These are phyloP conservation scores for Naganishia randhawae DNA, from an alignment of 768 basidiomycete genomes.

Conservation along the genomic window DNA sequence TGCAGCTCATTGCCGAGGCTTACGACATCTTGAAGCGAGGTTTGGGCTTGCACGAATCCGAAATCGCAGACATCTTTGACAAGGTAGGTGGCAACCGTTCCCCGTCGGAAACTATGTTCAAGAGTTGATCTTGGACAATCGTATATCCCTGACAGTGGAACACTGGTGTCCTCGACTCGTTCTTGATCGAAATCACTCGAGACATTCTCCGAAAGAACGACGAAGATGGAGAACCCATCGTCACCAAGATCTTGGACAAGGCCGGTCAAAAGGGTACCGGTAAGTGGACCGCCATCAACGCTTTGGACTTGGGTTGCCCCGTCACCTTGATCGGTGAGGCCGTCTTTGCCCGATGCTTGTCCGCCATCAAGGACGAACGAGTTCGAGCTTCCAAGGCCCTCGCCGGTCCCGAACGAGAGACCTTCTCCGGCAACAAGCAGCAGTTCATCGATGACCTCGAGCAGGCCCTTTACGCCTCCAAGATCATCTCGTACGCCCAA, in stretches of 20 bases:
- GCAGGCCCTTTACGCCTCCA: conserved; percentile 97
- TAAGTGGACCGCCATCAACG: conserved; percentile 96
- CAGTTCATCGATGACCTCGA: conserved; percentile 99
- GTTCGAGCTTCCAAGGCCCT: conserved; percentile 85
- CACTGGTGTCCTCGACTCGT: conserved; percentile 98
- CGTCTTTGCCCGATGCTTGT: conserved; percentile 96
- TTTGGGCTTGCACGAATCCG: conserved; percentile 74
- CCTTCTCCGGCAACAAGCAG: conserved; percentile 95
- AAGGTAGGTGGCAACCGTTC: conserved; percentile 49
- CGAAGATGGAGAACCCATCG: conserved; percentile 83
- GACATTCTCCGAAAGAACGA: conserved; percentile 97
- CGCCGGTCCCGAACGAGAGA: conserved; percentile 81
- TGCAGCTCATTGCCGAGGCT: conserved; percentile 98
- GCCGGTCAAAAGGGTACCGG: conserved; percentile 98
- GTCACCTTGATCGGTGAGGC: conserved; percentile 99
- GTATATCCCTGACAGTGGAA: conserved; percentile 57
- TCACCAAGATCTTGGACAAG: conserved; percentile 88
- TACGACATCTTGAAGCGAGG: conserved; percentile 95
- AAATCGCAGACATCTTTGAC: conserved; percentile 90
- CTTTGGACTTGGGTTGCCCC: conserved; percentile 74
- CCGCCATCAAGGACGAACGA: conserved; percentile 94
- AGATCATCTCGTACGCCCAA: conserved; percentile 99
- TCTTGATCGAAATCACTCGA: conserved; percentile 96
- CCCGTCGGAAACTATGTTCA: conserved; percentile 1
- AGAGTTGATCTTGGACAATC: not conserved